Evolutionary conservation across 139 green algal species (phyloP).

Genomic region (Marvania coccoides): DNA sequence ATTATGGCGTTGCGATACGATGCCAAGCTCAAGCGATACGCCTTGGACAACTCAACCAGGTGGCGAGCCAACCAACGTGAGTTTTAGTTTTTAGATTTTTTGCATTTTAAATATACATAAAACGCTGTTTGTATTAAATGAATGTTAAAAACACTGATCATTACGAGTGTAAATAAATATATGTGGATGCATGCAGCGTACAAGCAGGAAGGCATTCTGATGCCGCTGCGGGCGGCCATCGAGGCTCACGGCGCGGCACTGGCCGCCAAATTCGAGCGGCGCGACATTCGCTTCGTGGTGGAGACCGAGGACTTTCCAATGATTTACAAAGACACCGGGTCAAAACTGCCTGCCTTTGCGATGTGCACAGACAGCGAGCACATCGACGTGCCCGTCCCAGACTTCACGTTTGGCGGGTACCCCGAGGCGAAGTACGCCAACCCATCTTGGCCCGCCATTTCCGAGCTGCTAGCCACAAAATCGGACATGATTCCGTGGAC

Average conservation of each 20-base stretch:
- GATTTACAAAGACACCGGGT: background rate
- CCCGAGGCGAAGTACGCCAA: conserved; percentile 25
- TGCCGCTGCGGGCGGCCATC: conserved; percentile 11
- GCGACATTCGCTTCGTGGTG: conserved; percentile 12
- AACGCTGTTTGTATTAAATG: no score
- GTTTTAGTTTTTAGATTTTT: no score
- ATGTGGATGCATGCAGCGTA: background rate
- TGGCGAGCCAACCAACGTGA: conserved; percentile 1
- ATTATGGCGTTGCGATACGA: background rate
- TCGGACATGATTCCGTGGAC: conserved; percentile 18
- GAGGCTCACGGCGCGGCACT: conserved; percentile 16
- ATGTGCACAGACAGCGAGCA: conserved; percentile 25
- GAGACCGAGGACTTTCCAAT: conserved; percentile 31
- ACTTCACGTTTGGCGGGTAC: conserved; percentile 34
- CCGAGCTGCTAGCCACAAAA: conserved; percentile 7
- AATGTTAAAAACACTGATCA: no score
- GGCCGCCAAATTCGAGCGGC: background rate
- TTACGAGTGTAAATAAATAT: no score
- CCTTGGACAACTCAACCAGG: background rate
- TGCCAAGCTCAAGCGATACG: background rate
- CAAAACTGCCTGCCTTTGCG: conserved; percentile 24
- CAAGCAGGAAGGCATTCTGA: conserved; percentile 21
- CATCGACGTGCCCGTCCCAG: conserved; percentile 25
- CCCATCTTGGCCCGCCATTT: conserved; percentile 20
- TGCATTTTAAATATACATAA: no score